Base-by-base conservation (phyloP, 2,329 filamentous ascomycete species). In the Reticulascus tulasneorum region DNA sequence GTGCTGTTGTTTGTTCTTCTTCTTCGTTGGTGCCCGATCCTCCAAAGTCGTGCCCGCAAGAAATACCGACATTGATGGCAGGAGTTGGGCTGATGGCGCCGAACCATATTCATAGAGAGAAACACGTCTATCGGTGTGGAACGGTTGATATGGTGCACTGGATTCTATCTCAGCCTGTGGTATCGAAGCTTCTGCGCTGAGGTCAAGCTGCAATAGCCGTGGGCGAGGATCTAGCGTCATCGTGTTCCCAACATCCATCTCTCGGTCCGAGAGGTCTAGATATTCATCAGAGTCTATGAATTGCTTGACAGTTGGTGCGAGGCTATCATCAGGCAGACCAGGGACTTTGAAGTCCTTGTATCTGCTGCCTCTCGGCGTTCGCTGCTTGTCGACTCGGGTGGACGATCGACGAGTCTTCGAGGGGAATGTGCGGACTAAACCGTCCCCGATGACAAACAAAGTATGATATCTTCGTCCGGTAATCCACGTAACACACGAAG, bases 111-210 rank as follows among this genome's bases (percentile, higher is more conserved):
- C 75, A 47, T 81, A 85, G 19, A 96, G 69, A n/a, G 74, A 78
- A 28, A 97, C 86, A 4, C 91, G 79, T 36, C 80, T 77, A 53
- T 97, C 90, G 0, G 90, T 93, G 57, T 97, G 91, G 66, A 97
- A 96, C 2, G 93, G 91, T 52, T 95, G 90, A 51, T 95, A 97
- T 3, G 91, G 88, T 5, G 90, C 86, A 53, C 91, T 96, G 2
- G 91, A 95, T 55, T 98, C 93, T 47, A 95, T 94, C 66, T 96
- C 90, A 6, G 87, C 88, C 46, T 82, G 77, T 1, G 79, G 79
- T 38, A 77, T 90, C 56, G 66, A 84, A 56, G 64, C 86, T 60
- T 68, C 84, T 56, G 67, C 74, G 37, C 60, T 66, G 51, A 58
- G 63, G 51, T 63, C 67, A 46, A 46, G 51, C 49, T 52, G 57